Evolutionary conservation across 805 yeast species (phyloP).

Genomic region (Komagataella ulmi): DNA sequence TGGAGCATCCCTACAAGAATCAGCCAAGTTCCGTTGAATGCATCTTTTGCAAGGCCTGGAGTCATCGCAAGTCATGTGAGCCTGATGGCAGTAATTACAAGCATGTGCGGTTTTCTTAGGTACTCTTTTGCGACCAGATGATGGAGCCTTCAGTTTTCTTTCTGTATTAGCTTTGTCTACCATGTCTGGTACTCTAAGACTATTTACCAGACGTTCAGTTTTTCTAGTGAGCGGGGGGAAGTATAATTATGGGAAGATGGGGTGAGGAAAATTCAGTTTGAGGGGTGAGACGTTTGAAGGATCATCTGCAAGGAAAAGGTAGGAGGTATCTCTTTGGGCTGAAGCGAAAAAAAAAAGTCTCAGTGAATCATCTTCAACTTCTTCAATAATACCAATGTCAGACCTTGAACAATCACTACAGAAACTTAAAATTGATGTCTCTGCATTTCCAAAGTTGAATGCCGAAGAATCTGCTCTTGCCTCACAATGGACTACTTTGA

Average conservation of each 20-base stretch:
- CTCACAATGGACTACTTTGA: conserved; percentile 69
- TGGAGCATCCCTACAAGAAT: conserved; percentile 79
- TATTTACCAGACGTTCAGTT: neutral
- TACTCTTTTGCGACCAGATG: conserved; percentile 2
- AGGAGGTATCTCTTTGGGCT: neutral
- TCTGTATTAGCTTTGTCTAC: neutral
- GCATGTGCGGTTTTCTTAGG: conserved; percentile 74
- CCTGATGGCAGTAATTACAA: conserved; percentile 80
- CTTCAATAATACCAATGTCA: neutral
- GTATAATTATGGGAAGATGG: neutral
- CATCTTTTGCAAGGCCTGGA: conserved; percentile 58
- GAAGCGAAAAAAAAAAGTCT: neutral
- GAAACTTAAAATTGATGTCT: conserved; percentile 8
- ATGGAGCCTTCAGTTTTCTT: neutral
- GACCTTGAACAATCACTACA: neutral
- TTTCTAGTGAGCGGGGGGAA: neutral
- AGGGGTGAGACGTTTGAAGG: neutral
- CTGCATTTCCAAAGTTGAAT: conserved; percentile 15
- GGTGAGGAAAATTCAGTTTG: neutral
- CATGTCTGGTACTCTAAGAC: neutral
- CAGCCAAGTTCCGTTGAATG: conserved; percentile 48
- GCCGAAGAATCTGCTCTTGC: conserved; percentile 40
- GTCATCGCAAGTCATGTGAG: conserved; percentile 87
- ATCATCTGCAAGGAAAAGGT: neutral
- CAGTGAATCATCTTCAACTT: neutral